phyloP scores from a whole-genome alignment of 2,329 filamentous ascomycete genomes.

The Calonectria honghensis region DNA sequence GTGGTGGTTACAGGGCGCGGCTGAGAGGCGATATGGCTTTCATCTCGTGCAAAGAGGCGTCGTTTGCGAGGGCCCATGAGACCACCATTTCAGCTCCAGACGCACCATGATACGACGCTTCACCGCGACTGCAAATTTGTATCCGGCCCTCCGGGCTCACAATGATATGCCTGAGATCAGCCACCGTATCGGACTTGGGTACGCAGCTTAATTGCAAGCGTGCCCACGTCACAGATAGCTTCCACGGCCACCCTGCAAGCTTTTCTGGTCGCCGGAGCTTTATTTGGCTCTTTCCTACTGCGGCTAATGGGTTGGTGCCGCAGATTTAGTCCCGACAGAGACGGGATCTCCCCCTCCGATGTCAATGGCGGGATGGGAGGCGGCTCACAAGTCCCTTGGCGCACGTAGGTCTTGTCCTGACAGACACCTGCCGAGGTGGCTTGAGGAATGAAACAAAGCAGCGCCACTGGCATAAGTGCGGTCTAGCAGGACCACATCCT shows the following conservation, averaged over 20 bases:
- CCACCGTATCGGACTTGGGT: slow-evolving; percentile 22
- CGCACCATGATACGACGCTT: slow-evolving; percentile 46
- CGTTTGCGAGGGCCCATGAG: slow-evolving; percentile 40
- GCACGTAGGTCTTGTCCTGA: slow-evolving; percentile 22
- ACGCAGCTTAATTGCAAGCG: not conserved
- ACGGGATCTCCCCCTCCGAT: slow-evolving; percentile 28
- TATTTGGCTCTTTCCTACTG: slow-evolving; percentile 34
- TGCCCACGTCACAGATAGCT: slow-evolving; percentile 3
- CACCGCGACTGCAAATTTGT: slow-evolving; percentile 25
- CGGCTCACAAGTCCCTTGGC: slow-evolving; percentile 28
- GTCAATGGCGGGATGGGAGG: slow-evolving; percentile 22
- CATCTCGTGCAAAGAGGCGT: slow-evolving; percentile 39
- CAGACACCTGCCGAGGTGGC: slow-evolving; percentile 22
- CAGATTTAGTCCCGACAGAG: slow-evolving; percentile 12
- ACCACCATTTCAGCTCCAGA: slow-evolving; percentile 42
- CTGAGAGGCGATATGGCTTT: slow-evolving; percentile 28
- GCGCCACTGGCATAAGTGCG: slow-evolving; percentile 29
- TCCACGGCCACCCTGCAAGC: not conserved
- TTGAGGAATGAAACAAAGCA: slow-evolving; percentile 45
- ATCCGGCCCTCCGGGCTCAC: slow-evolving; percentile 20
- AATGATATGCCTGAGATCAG: slow-evolving; percentile 37
- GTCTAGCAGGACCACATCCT: slow-evolving; percentile 19
- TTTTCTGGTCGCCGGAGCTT: slow-evolving; percentile 22
- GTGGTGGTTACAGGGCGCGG: slow-evolving; percentile 27
- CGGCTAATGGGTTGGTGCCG: slow-evolving; percentile 9